Evolutionary conservation across 2,329 filamentous ascomycete species (phyloP).

Genomic region (Coniochaeta ligniaria): DNA sequence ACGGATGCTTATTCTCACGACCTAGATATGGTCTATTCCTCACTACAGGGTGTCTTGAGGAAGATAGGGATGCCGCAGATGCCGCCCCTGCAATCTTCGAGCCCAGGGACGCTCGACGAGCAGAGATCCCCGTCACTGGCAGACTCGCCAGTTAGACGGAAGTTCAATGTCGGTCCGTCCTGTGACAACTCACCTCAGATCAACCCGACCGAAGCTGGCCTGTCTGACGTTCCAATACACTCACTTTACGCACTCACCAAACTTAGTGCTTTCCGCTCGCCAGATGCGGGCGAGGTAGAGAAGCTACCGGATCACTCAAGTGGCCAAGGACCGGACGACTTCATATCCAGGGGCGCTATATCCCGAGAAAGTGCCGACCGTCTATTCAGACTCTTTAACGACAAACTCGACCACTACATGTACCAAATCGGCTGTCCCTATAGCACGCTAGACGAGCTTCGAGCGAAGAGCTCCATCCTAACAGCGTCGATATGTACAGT

Average conservation of each 20-base stretch:
- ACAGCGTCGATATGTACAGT: constrained; percentile 50
- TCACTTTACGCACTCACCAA: constrained; percentile 30
- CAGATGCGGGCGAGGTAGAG: constrained; percentile 17
- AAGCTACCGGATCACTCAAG: not conserved
- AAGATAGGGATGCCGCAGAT: constrained; percentile 11
- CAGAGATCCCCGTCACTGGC: not conserved
- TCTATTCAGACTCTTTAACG: constrained; percentile 41
- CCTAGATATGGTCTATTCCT: constrained; percentile 13
- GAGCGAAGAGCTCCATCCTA: constrained; percentile 46
- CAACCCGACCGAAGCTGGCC: constrained; percentile 20
- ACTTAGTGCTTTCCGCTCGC: constrained; percentile 9
- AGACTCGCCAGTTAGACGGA: not conserved
- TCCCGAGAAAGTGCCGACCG: constrained; percentile 40
- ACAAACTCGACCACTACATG: constrained; percentile 41
- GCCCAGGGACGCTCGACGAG: constrained; percentile 5
- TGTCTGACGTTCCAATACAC: constrained; percentile 29
- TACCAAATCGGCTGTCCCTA: constrained; percentile 44
- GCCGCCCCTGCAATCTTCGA: constrained; percentile 7
- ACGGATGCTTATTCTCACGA: constrained; percentile 13
- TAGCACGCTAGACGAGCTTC: constrained; percentile 39
- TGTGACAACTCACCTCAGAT: constrained; percentile 18
- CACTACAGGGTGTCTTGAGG: constrained; percentile 12
- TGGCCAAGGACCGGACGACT: constrained; percentile 15
- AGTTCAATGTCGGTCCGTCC: constrained; percentile 9
- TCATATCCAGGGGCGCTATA: constrained; percentile 31